Evolutionary conservation across 352 stramenopile genomes (phyloP).

Genomic region (Phytopythium litorale): DNA sequence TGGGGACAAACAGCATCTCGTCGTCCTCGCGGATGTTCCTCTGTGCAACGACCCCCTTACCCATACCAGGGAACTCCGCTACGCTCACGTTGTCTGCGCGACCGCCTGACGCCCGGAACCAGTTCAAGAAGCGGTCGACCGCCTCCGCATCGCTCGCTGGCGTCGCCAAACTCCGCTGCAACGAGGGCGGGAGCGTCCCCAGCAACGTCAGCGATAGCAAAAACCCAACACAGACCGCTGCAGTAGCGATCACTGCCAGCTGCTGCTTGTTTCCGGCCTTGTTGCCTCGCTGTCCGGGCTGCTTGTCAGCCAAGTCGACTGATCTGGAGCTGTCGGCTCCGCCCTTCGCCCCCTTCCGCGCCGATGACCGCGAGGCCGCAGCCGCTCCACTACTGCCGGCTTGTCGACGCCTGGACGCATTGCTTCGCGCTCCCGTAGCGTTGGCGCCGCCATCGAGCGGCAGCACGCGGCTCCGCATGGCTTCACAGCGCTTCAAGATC

Average conservation of each 20-base stretch:
- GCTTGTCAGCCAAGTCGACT: background rate
- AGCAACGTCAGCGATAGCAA: background rate
- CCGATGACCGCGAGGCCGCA: background rate
- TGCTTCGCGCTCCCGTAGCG: background rate
- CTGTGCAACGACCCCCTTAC: constrained; percentile 28
- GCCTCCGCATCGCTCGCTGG: background rate
- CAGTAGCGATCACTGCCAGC: background rate
- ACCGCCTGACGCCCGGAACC: constrained; percentile 35
- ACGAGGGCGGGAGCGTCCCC: background rate
- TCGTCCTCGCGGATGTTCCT: constrained; percentile 24
- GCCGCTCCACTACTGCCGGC: background rate
- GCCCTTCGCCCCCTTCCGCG: background rate
- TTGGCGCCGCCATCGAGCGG: background rate
- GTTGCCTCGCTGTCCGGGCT: background rate
- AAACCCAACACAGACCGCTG: background rate
- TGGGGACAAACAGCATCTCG: constrained; percentile 38
- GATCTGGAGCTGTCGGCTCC: background rate
- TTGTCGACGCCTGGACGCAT: background rate
- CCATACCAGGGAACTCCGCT: constrained; percentile 30
- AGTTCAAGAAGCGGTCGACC: constrained; percentile 28
- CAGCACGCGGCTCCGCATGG: background rate
- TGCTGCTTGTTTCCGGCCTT: background rate
- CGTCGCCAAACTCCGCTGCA: background rate
- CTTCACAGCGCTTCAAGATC: background rate
- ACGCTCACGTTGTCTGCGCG: constrained; percentile 23